These are phyloP conservation scores for Orbilia blumenaviensis DNA, from an alignment of 2,329 filamentous ascomycete species.

Conservation along the genomic window DNA sequence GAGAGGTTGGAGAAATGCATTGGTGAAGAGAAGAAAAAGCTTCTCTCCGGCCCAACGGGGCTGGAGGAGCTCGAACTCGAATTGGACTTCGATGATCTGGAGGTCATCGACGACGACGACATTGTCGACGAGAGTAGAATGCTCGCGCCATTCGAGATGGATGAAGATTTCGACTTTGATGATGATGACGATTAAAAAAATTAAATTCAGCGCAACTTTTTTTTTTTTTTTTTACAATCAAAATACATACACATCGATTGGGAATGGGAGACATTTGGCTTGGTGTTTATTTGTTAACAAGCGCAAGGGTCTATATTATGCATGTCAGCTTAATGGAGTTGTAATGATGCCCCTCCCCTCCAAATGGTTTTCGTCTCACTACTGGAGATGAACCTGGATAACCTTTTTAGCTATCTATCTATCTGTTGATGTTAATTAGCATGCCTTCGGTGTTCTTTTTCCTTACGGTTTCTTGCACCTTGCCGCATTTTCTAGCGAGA, in stretches of 20 bases:
- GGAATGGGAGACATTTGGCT: neutral
- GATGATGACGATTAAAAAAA: constrained; percentile 27
- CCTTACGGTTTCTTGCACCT: neutral
- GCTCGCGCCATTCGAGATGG: constrained; percentile 44
- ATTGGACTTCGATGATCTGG: constrained; percentile 31
- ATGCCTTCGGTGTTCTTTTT: constrained; percentile 11
- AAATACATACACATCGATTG: neutral
- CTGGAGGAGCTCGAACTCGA: constrained; percentile 40
- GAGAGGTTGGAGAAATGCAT: constrained; percentile 30
- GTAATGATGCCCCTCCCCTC: constrained; percentile 38
- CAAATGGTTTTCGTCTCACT: constrained; percentile 1
- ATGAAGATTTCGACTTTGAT: constrained; percentile 48
- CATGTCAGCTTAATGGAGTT: constrained; percentile 47
- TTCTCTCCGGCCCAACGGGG: constrained; percentile 3
- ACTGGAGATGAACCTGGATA: neutral
- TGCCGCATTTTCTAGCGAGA: constrained; percentile 48
- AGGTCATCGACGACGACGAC: constrained; percentile 33
- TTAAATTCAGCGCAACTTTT: neutral
- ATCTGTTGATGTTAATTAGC: constrained; percentile 5
- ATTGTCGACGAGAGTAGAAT: constrained; percentile 40
- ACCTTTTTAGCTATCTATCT: neutral
- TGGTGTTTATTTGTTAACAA: constrained; percentile 19
- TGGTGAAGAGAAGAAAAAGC: constrained; percentile 23
- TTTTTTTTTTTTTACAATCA: neutral
- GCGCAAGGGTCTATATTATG: too few species aligned